Base-by-base conservation (phyloP, 805 yeast genomes). In the Yamadazyma phyllophila region DNA sequence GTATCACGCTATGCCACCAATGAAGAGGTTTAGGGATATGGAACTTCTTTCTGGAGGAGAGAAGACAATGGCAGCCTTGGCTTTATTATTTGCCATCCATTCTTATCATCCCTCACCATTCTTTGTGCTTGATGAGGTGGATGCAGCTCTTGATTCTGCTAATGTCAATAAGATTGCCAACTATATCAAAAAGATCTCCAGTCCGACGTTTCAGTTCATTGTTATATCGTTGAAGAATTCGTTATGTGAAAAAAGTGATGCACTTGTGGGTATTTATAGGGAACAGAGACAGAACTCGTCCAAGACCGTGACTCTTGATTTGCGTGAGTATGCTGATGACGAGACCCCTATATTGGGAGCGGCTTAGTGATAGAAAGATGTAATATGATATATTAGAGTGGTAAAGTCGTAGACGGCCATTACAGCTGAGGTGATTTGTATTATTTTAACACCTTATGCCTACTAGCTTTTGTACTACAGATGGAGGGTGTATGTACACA, bases 101-200 rank as follows among this genome's bases (percentile, higher is more conserved):
- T 83, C 95, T 0, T 86, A 71, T 65, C 92, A 84, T 42, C 97
- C 97, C 2, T 85, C 97, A 1, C 99, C 99, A 27, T 94, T 94
- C 61, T 92, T 94, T 61, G 96, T 94, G 0, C 70, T 94, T 36
- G 99, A 94, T 63, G 99, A 94, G 66, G 90, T 94, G n/a, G 99
- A 94, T 67, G 98, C 99, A 0, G 98, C 98, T 0, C 76, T 94
- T 48, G 99, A 94, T 65, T 83, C 87, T 48, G 81, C 88, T 17
- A 94, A 94, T 58, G 97, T 94, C 17, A 80, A 80, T 44, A 81
- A 81, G 57, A 83, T 94, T 47, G 97, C 97, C n/a, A 82, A 81
- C 48, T 94, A 91, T 60, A 88, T 94, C 49, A 76, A 76, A 41
- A 78, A 77, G 49, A 82, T 85, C 55, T 82, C 92, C 2, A 85